Evolutionary conservation across 305 asterid species (phyloP), one percentile per base, ranked within the genome.

Genomic region (Fraxinus latifolia): DNA sequence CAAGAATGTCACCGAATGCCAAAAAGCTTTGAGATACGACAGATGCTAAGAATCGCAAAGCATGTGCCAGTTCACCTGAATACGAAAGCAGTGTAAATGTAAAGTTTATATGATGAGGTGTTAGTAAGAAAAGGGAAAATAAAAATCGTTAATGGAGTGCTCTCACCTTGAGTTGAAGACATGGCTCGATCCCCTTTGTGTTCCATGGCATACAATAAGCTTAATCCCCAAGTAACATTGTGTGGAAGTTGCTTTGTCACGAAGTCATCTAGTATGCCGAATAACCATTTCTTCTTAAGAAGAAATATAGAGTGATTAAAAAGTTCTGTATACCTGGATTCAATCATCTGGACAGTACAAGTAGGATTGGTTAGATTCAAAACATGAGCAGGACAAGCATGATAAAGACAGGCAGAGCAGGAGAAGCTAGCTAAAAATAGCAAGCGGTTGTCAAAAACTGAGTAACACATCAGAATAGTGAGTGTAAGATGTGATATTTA

Each of bases 1-100:
- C 99, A 87, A 96, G 98, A 85, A 96, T 94, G 91, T 96, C 99
- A 29, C 99, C 99, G 85, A 96, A 96, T 72, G 99, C 98, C 89
- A 94, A 86, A 91, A 96, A 96, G 93, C 98, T 96, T 85, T 96
- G 98, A 86, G 99, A 96, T 70, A 96, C 99, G 79, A 96, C 98
- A 85, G 99, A 96, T 78, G 99, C 99, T 86, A 96, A 86, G 89
- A 91, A 94, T 83, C 99, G 91, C 84, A 94, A 85, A 25, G 98
- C 98, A 85, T 96, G 99, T 21, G 99, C 99, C 81, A 96, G 89
- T 86, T 96, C 99, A 83, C 99, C 99, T 96, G 89, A 87, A 80
- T 77, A 73, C 39, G 32, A 82, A 79, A 65, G 55, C 32, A 79
- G 39, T 27, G 73, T 25, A 44, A 74, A 25, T 17, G 39, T 70